These are phyloP conservation scores for Ustilago curta DNA, from an alignment of 1,284 basidiomycete species.

Conservation along the genomic window DNA sequence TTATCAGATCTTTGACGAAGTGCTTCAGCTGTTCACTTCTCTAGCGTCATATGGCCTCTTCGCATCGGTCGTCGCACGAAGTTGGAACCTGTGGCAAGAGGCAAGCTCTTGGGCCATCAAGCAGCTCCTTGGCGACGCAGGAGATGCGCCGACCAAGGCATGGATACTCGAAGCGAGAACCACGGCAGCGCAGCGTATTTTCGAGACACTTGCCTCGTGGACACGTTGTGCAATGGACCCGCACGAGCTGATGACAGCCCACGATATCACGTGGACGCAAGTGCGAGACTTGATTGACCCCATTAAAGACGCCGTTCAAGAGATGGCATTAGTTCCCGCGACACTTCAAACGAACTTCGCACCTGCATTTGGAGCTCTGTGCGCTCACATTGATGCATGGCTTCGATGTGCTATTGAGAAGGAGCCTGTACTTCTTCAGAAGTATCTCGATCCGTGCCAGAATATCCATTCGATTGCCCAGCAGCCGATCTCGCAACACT, in stretches of 20 bases:
- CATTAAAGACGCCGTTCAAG: conserved; percentile 18
- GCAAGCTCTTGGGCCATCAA: conserved; percentile 38
- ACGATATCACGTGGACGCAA: conserved; percentile 91
- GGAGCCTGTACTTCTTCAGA: conserved; percentile 25
- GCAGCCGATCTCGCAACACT: conserved; percentile 17
- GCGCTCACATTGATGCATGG: conserved; percentile 37
- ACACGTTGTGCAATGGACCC: conserved; percentile 86
- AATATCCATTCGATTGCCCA: neutral
- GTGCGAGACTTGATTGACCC: conserved; percentile 76
- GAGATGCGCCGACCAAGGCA: neutral
- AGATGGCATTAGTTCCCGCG: neutral
- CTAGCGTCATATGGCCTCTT: conserved; percentile 84
- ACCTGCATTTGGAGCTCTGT: conserved; percentile 29
- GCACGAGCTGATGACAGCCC: conserved; percentile 83
- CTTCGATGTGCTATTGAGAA: conserved; percentile 30
- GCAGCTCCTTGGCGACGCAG: conserved; percentile 9
- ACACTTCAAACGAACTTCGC: conserved; percentile 4
- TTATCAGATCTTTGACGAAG: conserved; percentile 39
- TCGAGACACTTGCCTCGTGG: conserved; percentile 78
- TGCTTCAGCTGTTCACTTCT: conserved; percentile 76
- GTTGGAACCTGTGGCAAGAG: conserved; percentile 44
- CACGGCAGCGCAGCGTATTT: conserved; percentile 59
- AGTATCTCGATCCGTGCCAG: conserved; percentile 16
- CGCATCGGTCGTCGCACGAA: conserved; percentile 74
- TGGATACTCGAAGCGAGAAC: conserved; percentile 24